Percentiles rank a stretch among this genome's conserved stretches.
Conservation (phyloP, 768 basidiomycete species). For the Rubroboletus satanas region DNA sequence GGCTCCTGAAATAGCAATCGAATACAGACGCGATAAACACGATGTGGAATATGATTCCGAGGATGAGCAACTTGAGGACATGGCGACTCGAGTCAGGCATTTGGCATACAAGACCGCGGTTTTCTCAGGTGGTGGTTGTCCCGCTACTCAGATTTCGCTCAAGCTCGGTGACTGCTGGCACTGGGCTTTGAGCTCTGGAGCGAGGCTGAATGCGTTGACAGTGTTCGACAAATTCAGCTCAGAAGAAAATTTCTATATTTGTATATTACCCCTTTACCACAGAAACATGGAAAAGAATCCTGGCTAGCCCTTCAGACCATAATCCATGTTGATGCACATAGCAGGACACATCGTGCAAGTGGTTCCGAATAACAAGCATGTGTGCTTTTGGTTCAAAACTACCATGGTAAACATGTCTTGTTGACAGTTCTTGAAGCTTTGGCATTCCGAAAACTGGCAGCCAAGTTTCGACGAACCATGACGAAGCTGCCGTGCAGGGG, state of each 20-base stretch:
- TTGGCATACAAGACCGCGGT: conserved; percentile 1
- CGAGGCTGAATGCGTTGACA: neutral
- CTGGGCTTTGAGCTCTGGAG: neutral
- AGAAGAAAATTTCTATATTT: neutral
- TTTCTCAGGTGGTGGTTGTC: neutral
- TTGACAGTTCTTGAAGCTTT: too few species aligned
- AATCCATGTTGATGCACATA: neutral
- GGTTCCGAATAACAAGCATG: neutral
- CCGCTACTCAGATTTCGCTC: too few species aligned
- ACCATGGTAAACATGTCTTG: neutral
- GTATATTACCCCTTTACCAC: neutral
- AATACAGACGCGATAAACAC: conserved; percentile 70
- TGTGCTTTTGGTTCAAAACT: neutral
- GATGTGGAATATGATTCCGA: conserved; percentile 73
- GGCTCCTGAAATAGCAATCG: conserved; percentile 86
- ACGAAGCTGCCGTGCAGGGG: too few species aligned
- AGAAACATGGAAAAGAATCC: neutral
- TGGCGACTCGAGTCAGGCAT: conserved; percentile 15
- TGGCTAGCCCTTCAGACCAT: neutral
- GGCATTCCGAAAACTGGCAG: too few species aligned
- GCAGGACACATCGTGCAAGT: neutral
- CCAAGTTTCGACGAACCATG: too few species aligned
- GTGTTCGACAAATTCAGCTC: too few species aligned
- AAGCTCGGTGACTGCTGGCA: neutral
- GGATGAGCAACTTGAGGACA: conserved; percentile 45